Conservation (phyloP, 2,329 filamentous ascomycete genomes). For the Penicillium italicum region DNA sequence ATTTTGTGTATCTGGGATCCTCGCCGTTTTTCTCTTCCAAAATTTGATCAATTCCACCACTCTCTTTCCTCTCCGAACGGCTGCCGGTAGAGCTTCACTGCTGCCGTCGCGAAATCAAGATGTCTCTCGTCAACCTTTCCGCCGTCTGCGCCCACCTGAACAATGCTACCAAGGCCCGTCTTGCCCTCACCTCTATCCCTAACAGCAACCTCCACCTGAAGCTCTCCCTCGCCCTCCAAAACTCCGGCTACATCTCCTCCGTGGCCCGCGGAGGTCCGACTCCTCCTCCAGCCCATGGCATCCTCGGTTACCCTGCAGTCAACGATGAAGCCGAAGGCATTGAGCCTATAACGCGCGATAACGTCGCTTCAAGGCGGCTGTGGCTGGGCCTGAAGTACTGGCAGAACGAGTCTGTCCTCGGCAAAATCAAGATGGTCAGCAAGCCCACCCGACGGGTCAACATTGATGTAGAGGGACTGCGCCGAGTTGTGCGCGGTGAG, state of each 20-base stretch:
- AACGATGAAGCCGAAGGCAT: constrained; percentile 36
- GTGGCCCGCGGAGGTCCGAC: constrained; percentile 69
- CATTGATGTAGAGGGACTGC: constrained; percentile 60
- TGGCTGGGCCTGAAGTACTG: constrained; percentile 92
- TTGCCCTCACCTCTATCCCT: constrained; percentile 78
- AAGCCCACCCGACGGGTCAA: constrained; percentile 72
- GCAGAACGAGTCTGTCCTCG: constrained; percentile 75
- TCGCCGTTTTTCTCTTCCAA: neutral
- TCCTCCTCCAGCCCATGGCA: constrained; percentile 52
- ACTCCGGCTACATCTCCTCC: constrained; percentile 74
- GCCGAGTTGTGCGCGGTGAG: constrained; percentile 65
- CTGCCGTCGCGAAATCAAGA: constrained; percentile 35
- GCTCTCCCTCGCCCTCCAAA: constrained; percentile 72
- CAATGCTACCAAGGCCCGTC: constrained; percentile 78
- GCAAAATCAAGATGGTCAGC: constrained; percentile 62
- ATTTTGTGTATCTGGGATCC: neutral
- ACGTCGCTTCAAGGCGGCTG: constrained; percentile 69
- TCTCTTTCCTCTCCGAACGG: constrained; percentile 4
- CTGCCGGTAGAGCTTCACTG: constrained; percentile 20
- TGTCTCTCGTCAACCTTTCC: constrained; percentile 72
- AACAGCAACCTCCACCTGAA: constrained; percentile 76
- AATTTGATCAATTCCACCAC: neutral
- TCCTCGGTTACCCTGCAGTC: constrained; percentile 50
- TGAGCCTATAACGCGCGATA: constrained; percentile 61
- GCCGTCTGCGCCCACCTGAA: constrained; percentile 87